Evolutionary conservation across 163 green algal species (phyloP), one percentile per base, ranked within the genome.

Genomic region (Botryococcus braunii): DNA sequence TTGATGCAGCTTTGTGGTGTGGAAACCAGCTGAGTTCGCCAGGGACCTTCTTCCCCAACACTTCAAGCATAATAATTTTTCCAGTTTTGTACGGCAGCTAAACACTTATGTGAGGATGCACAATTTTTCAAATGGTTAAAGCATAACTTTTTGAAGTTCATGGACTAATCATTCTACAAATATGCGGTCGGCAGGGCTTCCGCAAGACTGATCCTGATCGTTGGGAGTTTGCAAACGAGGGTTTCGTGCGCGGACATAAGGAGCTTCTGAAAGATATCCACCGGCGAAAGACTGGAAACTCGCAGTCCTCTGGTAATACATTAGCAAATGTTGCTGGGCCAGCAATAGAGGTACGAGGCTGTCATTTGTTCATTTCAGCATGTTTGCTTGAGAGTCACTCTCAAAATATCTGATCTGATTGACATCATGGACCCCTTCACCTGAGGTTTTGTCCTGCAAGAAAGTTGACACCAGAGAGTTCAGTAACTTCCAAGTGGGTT

Each of bases 11-110:
- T 98, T 98, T 62, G 78, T 95, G 2, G 91, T 98, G 3, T 97
- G 91, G 92, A 92, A 96, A 72, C 90, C 89, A 6, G 81, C 83
- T 0, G 92, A 96, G 52, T 97, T 97, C 73, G 85, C 88, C 1
- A 70, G 83, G 3, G 87, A 97, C 66, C 69, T 98, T 46, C 84
- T 99, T 38, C 94, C 94, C 1, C 81, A 81, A 40, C 86, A 97
- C 76, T 99, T 99, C 85, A 99, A 99, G 79, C 94, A 99, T 83
- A 97, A 95, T 75, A 97, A 97, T 74, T 98, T 98, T 69, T 95
- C 86, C 34, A 91, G 75, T 68, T 99, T 99, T 74, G 93, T 99
- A 48, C 79, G 94, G 17, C 93, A 99, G 74, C 85, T 99, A 1
- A 99, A 99, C 77, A 98, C 93, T n/a, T 99, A 98, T 73, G 91